Percentiles rank a stretch among this genome's conserved stretches.
phyloP scores from a whole-genome alignment of 2,329 filamentous ascomycete genomes.

The Neonectria magnoliae region DNA sequence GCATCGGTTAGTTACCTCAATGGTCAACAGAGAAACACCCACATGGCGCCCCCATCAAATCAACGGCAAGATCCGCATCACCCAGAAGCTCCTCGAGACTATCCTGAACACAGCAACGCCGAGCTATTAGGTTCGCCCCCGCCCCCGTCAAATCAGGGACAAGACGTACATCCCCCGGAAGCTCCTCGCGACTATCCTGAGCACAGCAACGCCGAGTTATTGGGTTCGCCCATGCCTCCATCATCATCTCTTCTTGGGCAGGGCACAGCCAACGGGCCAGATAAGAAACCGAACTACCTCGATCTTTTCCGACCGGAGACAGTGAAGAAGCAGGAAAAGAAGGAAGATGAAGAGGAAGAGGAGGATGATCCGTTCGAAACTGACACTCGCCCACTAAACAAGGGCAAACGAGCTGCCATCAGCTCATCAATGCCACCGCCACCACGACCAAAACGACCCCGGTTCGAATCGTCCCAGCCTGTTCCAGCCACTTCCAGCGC shows the following conservation, averaged over 20 bases:
- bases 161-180: slow-evolving; percentile 16
- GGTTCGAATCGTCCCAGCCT: slow-evolving; percentile 5
- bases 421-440: slow-evolving; percentile 22
- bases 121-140: slow-evolving; percentile 28
- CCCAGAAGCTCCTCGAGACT: slow-evolving; percentile 35
- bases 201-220: slow-evolving; percentile 32
- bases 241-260: slow-evolving; percentile 15
- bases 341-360: slow-evolving; percentile 23
- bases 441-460: slow-evolving; percentile 27
- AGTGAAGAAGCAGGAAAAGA: slow-evolving; percentile 35
- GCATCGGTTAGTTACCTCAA: slow-evolving; percentile 35
- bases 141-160: slow-evolving; percentile 37
- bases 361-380: slow-evolving; percentile 45
- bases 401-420: slow-evolving; percentile 34
- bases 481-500: slow-evolving; percentile 9
- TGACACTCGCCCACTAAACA: slow-evolving; percentile 41
- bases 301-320: slow-evolving; percentile 14
- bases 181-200: slow-evolving; percentile 37
- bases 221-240: slow-evolving; percentile 26
- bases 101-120: slow-evolving; percentile 33
- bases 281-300: slow-evolving; percentile 6
- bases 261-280: neutral
- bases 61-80: slow-evolving; percentile 31
- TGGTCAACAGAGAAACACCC: slow-evolving; percentile 7
- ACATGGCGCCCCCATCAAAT: slow-evolving; percentile 31